Conservation (phyloP, 495 filamentous ascomycete genomes). For the Penicillium paradoxum region DNA sequence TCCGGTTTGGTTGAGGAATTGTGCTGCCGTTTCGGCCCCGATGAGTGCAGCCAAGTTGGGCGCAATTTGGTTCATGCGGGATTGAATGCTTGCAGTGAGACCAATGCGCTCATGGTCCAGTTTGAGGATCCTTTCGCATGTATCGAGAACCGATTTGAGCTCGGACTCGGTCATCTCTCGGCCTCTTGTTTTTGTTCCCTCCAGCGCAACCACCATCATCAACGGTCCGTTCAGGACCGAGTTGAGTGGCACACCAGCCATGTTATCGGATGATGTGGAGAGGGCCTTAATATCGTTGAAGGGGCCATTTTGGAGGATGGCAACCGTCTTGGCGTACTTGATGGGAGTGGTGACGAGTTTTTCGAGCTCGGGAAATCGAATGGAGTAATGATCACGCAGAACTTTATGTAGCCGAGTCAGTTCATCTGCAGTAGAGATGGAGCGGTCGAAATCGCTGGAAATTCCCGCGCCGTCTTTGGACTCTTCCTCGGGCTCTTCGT, state of each 20-base stretch:
- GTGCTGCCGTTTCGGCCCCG: constrained; percentile 91
- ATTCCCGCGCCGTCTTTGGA: constrained; percentile 20
- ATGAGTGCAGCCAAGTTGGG: constrained; percentile 92
- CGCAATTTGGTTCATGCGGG: constrained; percentile 92
- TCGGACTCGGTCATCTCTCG: constrained; percentile 69
- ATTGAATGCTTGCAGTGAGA: constrained; percentile 93
- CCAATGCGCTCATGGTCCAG: constrained; percentile 83
- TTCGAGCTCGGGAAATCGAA: constrained; percentile 93
- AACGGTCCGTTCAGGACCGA: constrained; percentile 80
- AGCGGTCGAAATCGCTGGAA: constrained; percentile 88
- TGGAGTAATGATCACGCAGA: constrained; percentile 90
- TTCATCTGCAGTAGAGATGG: constrained; percentile 85
- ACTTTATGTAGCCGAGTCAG: constrained; percentile 92
- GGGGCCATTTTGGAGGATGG: constrained; percentile 88
- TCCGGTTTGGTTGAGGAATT: constrained; percentile 89
- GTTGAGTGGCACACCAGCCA: constrained; percentile 67
- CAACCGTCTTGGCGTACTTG: constrained; percentile 93
- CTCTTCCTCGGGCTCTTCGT: constrained; percentile 24
- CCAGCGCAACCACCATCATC: constrained; percentile 93
- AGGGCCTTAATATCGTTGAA: constrained; percentile 82
- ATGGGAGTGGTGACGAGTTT: constrained; percentile 85
- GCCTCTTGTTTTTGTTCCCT: constrained; percentile 84
- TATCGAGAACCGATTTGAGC: constrained; percentile 66
- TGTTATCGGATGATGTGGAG: constrained; percentile 64
- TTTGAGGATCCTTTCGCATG: constrained; percentile 80